Evolutionary conservation across 805 yeast genomes (phyloP), one percentile per base, ranked within the genome.

Genomic region (Nematodospora valgi): DNA sequence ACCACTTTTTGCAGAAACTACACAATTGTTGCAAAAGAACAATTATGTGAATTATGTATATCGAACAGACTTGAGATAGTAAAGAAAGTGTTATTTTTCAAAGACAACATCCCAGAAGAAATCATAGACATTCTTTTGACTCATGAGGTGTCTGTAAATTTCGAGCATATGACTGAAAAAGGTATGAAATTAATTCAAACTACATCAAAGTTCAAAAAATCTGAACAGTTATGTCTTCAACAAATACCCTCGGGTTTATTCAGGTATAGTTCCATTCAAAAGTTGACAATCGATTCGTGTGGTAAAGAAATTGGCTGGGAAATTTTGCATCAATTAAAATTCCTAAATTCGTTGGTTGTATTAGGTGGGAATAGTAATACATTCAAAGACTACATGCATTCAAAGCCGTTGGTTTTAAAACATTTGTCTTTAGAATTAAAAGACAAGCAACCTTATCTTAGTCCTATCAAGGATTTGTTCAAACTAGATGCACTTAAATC

Each of bases 1-100:
- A 27, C 33, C n/a, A n/a, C 37, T 5, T 37, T 37, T 15, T 37
- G 32, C 16, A 15, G 19, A 10, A 26, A 19, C 13, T 32, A 26
- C 19, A 37, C 40, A n/a, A 28, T 37, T 17, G n/a, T 25, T 20
- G 23, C 23, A 9, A 6, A 14, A 14, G 11, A 13, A 4, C 5
- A 4, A 5, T 12, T 32, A 6, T 13, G 17, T 3, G 15, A 3
- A 6, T 6, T 32, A 6, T n/a, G 23, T 15, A 17, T 14, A 3
- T 16, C 25, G 10, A 16, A 18, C 11, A 13, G 25, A 14, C 3
- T n/a, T 3, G 21, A 17, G 7, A 15, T 32, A 11, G 20, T 34
- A 15, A 34, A 34, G 25, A 15, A 19, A 18, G 23, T 34, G 8
- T 4, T 15, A 13, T 27, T 34, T n/a, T 27, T 11, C 16, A 23